Evolutionary conservation across 768 basidiomycete species (phyloP).

Genomic region (Cytidiella melzeri): DNA sequence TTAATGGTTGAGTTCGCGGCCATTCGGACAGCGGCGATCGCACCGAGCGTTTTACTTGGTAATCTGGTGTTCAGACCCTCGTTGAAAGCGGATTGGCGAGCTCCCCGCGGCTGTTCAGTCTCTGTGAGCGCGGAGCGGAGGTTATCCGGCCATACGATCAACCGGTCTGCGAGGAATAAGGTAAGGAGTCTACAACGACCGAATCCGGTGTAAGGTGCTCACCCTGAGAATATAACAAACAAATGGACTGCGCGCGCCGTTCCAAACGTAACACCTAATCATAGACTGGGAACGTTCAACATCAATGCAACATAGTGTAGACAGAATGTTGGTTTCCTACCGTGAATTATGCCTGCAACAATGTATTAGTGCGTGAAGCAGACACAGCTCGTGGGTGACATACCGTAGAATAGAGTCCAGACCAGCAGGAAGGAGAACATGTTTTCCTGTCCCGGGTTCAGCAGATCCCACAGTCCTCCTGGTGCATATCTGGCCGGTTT

Average conservation of each 20-base stretch:
- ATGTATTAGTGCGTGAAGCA: slow-evolving; percentile 2
- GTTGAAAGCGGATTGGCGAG: too few species aligned
- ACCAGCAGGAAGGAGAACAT: slow-evolving; percentile 85
- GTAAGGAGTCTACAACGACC: background rate
- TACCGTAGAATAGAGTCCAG: slow-evolving; percentile 93
- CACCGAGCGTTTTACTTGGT: too few species aligned
- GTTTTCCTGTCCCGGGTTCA: slow-evolving; percentile 87
- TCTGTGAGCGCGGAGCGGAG: too few species aligned
- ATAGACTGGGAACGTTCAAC: slow-evolving; percentile 30
- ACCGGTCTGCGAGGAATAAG: too few species aligned
- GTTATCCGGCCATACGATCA: too few species aligned
- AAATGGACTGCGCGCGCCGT: too few species aligned
- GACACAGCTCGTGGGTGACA: slow-evolving; percentile 30
- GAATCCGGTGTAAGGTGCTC: background rate
- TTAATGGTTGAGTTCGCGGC: too few species aligned
- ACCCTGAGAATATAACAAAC: background rate
- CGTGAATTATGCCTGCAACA: slow-evolving; percentile 44
- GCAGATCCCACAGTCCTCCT: slow-evolving; percentile 59
- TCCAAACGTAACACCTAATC: slow-evolving; percentile 25
- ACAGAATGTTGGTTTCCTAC: too few species aligned
- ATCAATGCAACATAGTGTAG: background rate
- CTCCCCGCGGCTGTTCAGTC: too few species aligned
- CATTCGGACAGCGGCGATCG: too few species aligned
- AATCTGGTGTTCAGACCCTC: too few species aligned
- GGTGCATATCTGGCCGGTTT: slow-evolving; percentile 55